Percentiles rank a stretch among this genome's conserved stretches.
Conservation (phyloP, 148 eudicot genomes). For the Chenopodium berlandieri region DNA sequence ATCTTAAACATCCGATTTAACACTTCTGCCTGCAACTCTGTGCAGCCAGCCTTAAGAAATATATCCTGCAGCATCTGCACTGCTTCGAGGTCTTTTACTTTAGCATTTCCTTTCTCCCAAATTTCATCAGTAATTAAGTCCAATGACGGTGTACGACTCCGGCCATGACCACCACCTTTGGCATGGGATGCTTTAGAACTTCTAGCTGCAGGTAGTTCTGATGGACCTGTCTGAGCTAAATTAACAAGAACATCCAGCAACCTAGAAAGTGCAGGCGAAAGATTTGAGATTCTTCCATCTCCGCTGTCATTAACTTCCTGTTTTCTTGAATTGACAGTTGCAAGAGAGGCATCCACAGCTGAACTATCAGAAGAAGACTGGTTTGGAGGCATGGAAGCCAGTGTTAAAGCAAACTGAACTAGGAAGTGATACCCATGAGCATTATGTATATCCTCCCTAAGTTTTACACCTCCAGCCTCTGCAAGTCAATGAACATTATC, state of each 20-base stretch:
- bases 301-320: slow-evolving; percentile 35
- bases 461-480: slow-evolving; percentile 92
- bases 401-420: slow-evolving; percentile 88
- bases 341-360: slow-evolving; percentile 31
- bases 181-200: slow-evolving; percentile 42
- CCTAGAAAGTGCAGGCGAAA: slow-evolving; percentile 86
- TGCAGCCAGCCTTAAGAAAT: slow-evolving; percentile 85
- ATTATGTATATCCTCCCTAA: slow-evolving; percentile 96
- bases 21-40: slow-evolving; percentile 89
- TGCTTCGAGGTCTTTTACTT: slow-evolving; percentile 93
- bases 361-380: slow-evolving; percentile 42
- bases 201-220: slow-evolving; percentile 44
- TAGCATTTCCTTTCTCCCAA: slow-evolving; percentile 71
- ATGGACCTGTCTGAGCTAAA: slow-evolving; percentile 78
- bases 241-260: slow-evolving; percentile 92
- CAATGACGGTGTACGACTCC: slow-evolving; percentile 58
- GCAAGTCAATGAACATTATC: slow-evolving; percentile 29
- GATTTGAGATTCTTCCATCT: slow-evolving; percentile 42
- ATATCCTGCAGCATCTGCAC: slow-evolving; percentile 97
- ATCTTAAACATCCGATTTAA: slow-evolving; percentile 94
- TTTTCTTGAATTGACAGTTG: slow-evolving; percentile 25
- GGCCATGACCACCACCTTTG: slow-evolving; percentile 64
- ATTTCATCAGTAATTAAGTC: slow-evolving; percentile 57
- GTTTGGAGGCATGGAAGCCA: slow-evolving; percentile 48
- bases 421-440: slow-evolving; percentile 98